Evolutionary conservation across 169 alveolate species (phyloP).

Genomic region (Plasmodium billcollinsi): DNA sequence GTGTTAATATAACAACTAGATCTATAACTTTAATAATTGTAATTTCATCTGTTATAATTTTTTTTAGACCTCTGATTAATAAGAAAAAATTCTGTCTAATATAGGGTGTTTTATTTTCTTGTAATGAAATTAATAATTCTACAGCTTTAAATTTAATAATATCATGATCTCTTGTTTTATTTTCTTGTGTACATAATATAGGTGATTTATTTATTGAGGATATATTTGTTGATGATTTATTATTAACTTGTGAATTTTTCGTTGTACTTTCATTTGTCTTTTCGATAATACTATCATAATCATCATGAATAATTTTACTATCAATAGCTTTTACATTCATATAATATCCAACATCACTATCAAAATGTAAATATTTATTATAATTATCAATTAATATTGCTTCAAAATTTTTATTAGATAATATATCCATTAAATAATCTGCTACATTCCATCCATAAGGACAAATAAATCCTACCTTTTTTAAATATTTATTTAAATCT

Average conservation of each 20-base stretch:
- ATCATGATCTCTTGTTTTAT: conserved; percentile 31
- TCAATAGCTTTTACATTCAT: conserved; percentile 37
- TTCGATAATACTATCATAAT: conserved; percentile 11
- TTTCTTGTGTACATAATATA: conserved; percentile 2
- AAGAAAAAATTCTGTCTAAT: conserved; percentile 30
- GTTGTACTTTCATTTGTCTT: background rate
- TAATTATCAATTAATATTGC: conserved; percentile 45
- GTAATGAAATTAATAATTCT: conserved; percentile 44
- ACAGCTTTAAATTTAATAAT: conserved; percentile 17
- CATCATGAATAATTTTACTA: conserved; percentile 42
- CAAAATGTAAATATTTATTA: conserved; percentile 28
- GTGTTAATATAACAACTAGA: conserved; percentile 28
- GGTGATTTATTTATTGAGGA: background rate
- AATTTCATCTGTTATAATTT: conserved; percentile 26
- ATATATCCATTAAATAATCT: conserved; percentile 80
- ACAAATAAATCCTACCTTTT: conserved; percentile 66
- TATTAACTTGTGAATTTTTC: background rate
- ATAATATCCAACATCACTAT: conserved; percentile 20
- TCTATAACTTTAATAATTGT: conserved; percentile 42
- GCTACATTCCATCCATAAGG: conserved; percentile 82
- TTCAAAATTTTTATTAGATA: conserved; percentile 24
- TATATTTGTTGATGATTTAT: background rate
- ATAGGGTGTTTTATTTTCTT: conserved; percentile 37
- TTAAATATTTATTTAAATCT: conserved; percentile 73
- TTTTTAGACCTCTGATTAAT: conserved; percentile 64